Base-by-base conservation (phyloP, 2,329 filamentous ascomycete genomes). In the Aspergillus persii region DNA sequence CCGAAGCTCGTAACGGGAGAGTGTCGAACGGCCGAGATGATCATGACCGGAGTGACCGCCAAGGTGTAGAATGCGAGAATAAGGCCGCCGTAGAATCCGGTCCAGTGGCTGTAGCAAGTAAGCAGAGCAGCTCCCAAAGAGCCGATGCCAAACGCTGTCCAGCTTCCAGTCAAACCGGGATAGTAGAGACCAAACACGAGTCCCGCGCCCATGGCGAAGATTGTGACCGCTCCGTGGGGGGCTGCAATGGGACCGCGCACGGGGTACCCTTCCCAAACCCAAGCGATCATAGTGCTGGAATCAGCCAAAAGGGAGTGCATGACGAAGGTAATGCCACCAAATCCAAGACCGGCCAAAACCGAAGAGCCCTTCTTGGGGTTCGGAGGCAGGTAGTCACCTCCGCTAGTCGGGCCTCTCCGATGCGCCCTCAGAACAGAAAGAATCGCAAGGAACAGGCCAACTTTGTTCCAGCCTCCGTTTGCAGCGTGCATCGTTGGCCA, bases 281-380 rank as follows among this genome's bases (percentile, higher is more conserved):
- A 99, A 15, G 93, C 83, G 59, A 98, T 97, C 92, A 99, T 98
- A 56, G 95, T 99, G 79, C 95, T 98, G 0, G 93, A 96, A 73
- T 99, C 95, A 0, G 95, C 97, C 9, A 99, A 84, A 8, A 99
- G 81, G 1, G 93, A 97, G 73, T 98, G 95, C 70, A 98, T 83
- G 4, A 85, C 91, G 70, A 99, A 99, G 71, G 97, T 83, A 7
- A 97, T 76, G 31, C 92, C 94, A 27, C 86, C 92, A 57, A 98
- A 76, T 60, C 95, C 92, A 52, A 95, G 77, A 8, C 88, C 90
- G 31, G 92, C 86, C 48, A 96, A 80, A 6, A 89, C 65, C 0
- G 87, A 83, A 15, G 91, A 93, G 1, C 90, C 86, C 58, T 86
- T 84, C 60, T 80, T 82, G n/a, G 81, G 81, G 57, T 80, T 79